Conservation (phyloP, 1,284 basidiomycete genomes). For the Puccinia triticina region DNA sequence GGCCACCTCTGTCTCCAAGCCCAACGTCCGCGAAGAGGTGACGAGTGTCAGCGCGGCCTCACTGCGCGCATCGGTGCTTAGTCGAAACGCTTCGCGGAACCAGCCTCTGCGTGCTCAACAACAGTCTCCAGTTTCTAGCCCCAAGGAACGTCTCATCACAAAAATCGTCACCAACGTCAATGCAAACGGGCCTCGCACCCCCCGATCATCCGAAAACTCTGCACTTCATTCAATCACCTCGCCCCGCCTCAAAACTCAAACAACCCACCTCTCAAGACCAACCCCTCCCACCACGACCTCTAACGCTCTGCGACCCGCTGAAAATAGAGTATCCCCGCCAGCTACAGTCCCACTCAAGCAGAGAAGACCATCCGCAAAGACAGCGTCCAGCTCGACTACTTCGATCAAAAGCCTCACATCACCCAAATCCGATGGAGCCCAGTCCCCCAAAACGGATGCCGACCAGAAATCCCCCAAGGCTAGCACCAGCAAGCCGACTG, state of each 20-base stretch:
- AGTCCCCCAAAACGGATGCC: not conserved
- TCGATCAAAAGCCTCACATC: constrained; percentile 9
- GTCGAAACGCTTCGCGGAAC: constrained; percentile 44
- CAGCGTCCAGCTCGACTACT: constrained; percentile 11
- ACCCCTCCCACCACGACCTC: not conserved
- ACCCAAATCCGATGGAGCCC: constrained; percentile 23
- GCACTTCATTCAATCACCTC: not conserved
- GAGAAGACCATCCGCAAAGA: constrained; percentile 2
- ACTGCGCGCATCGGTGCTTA: constrained; percentile 42
- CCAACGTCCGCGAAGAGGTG: not conserved
- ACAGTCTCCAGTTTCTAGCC: constrained; percentile 19
- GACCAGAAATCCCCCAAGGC: not conserved
- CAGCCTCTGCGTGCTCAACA: not conserved
- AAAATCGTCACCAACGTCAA: constrained; percentile 6
- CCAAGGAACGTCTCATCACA: not conserved
- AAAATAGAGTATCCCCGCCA: constrained; percentile 8
- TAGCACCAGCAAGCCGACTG: constrained; percentile 4
- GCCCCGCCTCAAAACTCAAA: not conserved
- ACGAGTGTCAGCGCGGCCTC: constrained; percentile 35
- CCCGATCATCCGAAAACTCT: constrained; percentile 15
- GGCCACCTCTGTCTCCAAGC: constrained; percentile 13
- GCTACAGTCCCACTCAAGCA: not conserved
- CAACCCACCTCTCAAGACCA: not conserved
- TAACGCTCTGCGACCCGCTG: constrained; percentile 8
- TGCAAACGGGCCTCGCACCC: not conserved